These are phyloP conservation scores for Xylariaceae sp. DNA, from an alignment of 2,329 filamentous ascomycete genomes.

Conservation along the genomic window DNA sequence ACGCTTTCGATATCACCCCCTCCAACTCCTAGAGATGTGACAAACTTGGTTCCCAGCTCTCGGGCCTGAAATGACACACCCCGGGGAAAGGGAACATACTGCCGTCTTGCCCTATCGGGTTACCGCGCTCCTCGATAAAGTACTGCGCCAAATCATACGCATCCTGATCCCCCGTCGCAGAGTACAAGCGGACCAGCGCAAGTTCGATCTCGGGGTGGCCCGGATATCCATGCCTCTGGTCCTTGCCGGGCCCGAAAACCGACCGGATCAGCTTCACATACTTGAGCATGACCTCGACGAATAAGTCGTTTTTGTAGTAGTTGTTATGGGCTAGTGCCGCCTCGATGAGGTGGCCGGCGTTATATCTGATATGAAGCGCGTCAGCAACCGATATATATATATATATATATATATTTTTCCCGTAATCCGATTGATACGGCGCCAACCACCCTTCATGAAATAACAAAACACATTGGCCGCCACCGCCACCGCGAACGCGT, in stretches of 20 bases:
- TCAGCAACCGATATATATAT: background rate
- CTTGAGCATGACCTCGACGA: constrained; percentile 48
- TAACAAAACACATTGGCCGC: background rate
- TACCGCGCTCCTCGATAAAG: constrained; percentile 55
- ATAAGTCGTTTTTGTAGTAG: constrained; percentile 44
- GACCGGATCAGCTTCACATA: constrained; percentile 48
- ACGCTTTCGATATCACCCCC: too few species aligned
- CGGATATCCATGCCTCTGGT: constrained; percentile 53
- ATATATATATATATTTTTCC: too few species aligned
- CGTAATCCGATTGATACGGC: background rate
- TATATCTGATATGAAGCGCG: constrained; percentile 39
- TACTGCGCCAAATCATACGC: constrained; percentile 46
- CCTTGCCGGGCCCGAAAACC: constrained; percentile 45
- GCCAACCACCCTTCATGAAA: background rate
- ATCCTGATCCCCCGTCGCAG: constrained; percentile 31
- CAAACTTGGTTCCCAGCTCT: too few species aligned
- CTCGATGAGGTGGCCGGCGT: constrained; percentile 57
- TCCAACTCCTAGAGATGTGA: too few species aligned
- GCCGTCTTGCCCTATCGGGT: constrained; percentile 42
- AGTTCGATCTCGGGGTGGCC: constrained; percentile 54
- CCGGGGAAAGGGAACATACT: constrained; percentile 13
- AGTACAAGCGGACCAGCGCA: constrained; percentile 36
- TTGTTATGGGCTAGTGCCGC: constrained; percentile 52
- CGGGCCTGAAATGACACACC: too few species aligned
- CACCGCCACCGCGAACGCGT: too few species aligned